These are phyloP conservation scores for Osmanthus fragrans DNA, from an alignment of 257 asterid genomes.

Conservation along the genomic window DNA sequence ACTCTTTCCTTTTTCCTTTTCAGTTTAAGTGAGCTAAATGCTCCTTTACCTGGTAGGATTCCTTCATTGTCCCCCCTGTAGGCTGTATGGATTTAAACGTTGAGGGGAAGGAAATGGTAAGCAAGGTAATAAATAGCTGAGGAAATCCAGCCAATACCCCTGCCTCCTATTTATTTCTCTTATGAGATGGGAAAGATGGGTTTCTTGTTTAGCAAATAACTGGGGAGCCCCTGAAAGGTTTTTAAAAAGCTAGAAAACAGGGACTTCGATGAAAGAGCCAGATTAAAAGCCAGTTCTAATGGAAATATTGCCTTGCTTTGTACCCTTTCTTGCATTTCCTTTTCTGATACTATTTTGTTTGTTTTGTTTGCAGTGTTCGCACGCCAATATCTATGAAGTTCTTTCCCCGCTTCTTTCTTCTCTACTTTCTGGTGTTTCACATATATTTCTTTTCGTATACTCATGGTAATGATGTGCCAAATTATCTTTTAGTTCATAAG, in stretches of 20 bases:
- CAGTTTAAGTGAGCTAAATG: background rate
- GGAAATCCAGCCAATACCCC: slow-evolving; percentile 9
- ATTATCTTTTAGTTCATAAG: slow-evolving; percentile 24
- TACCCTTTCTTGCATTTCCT: slow-evolving; percentile 9
- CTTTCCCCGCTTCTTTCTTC: slow-evolving; percentile 98
- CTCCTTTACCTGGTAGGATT: background rate
- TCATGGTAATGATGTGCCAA: slow-evolving; percentile 55
- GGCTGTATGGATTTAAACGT: background rate
- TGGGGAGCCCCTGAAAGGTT: slow-evolving; percentile 6
- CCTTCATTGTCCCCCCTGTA: background rate
- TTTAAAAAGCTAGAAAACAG: background rate
- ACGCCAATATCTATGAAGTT: slow-evolving; percentile 99
- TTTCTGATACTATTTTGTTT: slow-evolving; percentile 35
- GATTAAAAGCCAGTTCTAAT: slow-evolving; percentile 2
- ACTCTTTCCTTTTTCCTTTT: background rate
- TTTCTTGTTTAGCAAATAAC: slow-evolving; percentile 1
- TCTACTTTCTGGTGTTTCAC: slow-evolving; percentile 94
- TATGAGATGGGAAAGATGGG: background rate
- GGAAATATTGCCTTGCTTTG: slow-evolving; percentile 7
- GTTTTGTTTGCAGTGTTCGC: slow-evolving; percentile 84
- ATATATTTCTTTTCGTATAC: slow-evolving; percentile 93
- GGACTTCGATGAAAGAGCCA: background rate
- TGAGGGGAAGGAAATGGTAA: background rate
- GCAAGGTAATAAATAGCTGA: slow-evolving; percentile 11
- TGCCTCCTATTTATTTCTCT: slow-evolving; percentile 1